phyloP scores from a whole-genome alignment of 306 rosid genomes.

The Canavalia ensiformis region DNA sequence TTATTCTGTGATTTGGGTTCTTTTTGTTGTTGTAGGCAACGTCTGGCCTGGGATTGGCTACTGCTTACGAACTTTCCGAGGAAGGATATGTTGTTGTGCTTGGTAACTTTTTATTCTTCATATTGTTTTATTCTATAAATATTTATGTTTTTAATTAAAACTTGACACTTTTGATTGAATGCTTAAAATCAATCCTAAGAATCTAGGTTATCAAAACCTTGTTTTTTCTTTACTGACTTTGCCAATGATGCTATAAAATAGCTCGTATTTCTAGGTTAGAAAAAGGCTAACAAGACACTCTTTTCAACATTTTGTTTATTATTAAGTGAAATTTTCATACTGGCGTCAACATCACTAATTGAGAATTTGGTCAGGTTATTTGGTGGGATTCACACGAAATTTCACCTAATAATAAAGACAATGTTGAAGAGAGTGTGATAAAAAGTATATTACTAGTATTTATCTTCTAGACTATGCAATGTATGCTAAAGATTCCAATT shows the following conservation, averaged over 20 bases:
- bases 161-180: too few species aligned
- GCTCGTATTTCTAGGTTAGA: neutral
- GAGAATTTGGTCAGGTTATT: neutral
- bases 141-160: too few species aligned
- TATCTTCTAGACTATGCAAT: conserved; percentile 31
- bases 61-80: conserved; percentile 75
- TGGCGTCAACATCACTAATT: neutral
- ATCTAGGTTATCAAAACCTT: too few species aligned
- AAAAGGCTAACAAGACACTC: neutral
- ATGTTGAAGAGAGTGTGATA: neutral
- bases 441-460: neutral
- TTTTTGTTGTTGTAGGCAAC: conserved; percentile 70
- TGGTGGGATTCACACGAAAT: conserved; percentile 6
- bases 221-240: neutral
- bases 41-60: conserved; percentile 87
- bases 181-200: too few species aligned
- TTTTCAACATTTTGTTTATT: neutral
- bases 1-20: neutral
- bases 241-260: conserved; percentile 5
- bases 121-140: neutral
- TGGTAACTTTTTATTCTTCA: conserved; percentile 56
- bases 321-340: too few species aligned
- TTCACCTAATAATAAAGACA: neutral
- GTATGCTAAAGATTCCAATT: conserved; percentile 45
- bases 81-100: conserved; percentile 79